Conservation (phyloP, 2,329 filamentous ascomycete genomes). For the Fusarium sp. region DNA sequence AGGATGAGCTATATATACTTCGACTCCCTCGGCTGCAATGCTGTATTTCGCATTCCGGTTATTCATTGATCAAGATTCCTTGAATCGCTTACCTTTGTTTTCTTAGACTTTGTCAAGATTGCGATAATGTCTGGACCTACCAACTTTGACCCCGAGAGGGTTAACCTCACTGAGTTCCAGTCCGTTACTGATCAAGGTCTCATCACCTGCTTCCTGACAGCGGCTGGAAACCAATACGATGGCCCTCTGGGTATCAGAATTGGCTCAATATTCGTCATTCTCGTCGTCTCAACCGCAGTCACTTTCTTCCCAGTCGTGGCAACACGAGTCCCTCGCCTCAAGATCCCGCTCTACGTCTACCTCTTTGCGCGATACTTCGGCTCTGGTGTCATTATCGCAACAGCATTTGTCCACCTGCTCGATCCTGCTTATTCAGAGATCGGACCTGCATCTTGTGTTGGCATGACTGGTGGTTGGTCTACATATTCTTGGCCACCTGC, state of each 20-base stretch:
- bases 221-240: background rate
- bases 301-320: background rate
- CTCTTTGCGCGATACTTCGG: background rate
- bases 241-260: background rate
- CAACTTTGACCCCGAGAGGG: background rate
- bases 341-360: background rate
- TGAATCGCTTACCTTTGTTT: background rate
- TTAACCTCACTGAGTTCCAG: background rate
- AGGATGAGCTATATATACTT: background rate
- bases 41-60: background rate
- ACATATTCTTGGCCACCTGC: background rate
- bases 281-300: background rate
- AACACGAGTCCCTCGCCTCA: background rate
- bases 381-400: background rate
- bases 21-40: background rate
- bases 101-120: rapidly evolving
- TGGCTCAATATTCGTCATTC: background rate
- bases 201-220: background rate
- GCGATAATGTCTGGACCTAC: background rate
- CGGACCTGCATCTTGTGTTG: background rate
- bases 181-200: background rate
- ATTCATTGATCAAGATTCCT: background rate
- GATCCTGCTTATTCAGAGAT: background rate
- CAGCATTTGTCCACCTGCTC: background rate
- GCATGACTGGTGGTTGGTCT: background rate